Evolutionary conservation across 352 stramenopile genomes (phyloP), one percentile per base, ranked within the genome.

Genomic region (Paralagenidium karlingii): DNA sequence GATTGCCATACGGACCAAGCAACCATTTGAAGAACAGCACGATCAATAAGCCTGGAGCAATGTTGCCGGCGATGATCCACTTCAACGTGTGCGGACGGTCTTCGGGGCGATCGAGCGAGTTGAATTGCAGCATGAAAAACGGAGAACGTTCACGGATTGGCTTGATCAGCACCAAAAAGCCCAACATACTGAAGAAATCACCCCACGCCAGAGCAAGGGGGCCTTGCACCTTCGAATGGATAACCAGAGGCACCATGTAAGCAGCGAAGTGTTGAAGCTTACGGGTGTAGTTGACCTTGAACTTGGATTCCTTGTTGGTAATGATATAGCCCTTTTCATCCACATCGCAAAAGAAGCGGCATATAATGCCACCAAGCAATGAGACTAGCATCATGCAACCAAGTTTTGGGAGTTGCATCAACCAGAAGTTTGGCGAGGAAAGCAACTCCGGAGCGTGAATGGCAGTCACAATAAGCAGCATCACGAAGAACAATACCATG

Each of bases 121-220:
- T 90, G 57, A 90, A 90, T 58, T 90, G 77, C 38, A 90, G 63
- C 77, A 90, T 90, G 42, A 90, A 88, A 49, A 90, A 84, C 47
- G 56, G 74, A 27, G 64, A 81, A 41, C 68, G 58, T 38, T 90
- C 77, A 13, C 77, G 73, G 13, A 90, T 58, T 7, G 77, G 77
- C 54, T 87, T 87, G 60, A 90, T 90, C 26, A 90, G 60, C 45
- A 80, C 66, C 26, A 90, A 58, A 48, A 90, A 90, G 20, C 62
- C 68, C 26, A 90, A 41, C 56, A 87, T 73, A 29, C 59, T 88
- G 39, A 75, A 80, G 51, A 90, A 82, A 40, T 90, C 74, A 18
- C 77, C 74, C 77, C 77, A 90, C 18, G 77, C 75, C 24, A 86
- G 59, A 40, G 68, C 66, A 7, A 89, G 47, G 21, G 67, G 56